Evolutionary conservation across 2,329 filamentous ascomycete genomes (phyloP).

Genomic region (Fusarium zealandicum): DNA sequence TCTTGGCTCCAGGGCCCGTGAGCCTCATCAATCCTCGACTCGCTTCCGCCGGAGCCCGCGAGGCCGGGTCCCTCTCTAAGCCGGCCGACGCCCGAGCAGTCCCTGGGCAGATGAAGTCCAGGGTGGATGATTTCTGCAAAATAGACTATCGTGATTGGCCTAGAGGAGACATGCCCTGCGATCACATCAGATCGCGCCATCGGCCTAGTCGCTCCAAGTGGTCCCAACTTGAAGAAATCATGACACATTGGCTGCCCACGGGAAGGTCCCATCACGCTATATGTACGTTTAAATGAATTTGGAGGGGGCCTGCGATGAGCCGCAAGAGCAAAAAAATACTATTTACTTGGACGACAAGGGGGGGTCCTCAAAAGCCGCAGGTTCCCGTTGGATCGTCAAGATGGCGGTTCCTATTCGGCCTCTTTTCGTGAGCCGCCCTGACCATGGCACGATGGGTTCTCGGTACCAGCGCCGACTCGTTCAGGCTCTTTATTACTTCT

Average conservation of each 20-base stretch:
- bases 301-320: too few species aligned
- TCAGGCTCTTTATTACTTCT: too few species aligned
- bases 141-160: slow-evolving; percentile 20
- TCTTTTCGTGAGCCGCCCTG: too few species aligned
- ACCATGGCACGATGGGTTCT: too few species aligned
- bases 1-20: not conserved
- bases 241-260: slow-evolving; percentile 34
- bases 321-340: too few species aligned
- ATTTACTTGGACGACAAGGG: not conserved
- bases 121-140: slow-evolving; percentile 22
- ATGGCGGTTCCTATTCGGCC: slow-evolving; percentile 28
- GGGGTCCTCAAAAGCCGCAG: not conserved
- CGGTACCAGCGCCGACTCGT: too few species aligned
- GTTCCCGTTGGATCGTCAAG: not conserved
- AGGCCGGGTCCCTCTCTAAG: slow-evolving; percentile 13
- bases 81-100: slow-evolving; percentile 25
- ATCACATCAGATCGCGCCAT: slow-evolving; percentile 45
- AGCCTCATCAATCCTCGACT: slow-evolving; percentile 10
- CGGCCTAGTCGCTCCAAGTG: slow-evolving; percentile 33
- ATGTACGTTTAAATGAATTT: too few species aligned
- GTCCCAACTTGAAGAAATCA: slow-evolving; percentile 18
- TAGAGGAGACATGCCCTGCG: slow-evolving; percentile 9
- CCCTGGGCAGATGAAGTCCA: slow-evolving; percentile 18
- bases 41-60: slow-evolving; percentile 10
- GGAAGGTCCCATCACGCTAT: not conserved